Evolutionary conservation across 805 yeast genomes (phyloP), one percentile per base, ranked within the genome.

Genomic region (Soucietia sequanensis): DNA sequence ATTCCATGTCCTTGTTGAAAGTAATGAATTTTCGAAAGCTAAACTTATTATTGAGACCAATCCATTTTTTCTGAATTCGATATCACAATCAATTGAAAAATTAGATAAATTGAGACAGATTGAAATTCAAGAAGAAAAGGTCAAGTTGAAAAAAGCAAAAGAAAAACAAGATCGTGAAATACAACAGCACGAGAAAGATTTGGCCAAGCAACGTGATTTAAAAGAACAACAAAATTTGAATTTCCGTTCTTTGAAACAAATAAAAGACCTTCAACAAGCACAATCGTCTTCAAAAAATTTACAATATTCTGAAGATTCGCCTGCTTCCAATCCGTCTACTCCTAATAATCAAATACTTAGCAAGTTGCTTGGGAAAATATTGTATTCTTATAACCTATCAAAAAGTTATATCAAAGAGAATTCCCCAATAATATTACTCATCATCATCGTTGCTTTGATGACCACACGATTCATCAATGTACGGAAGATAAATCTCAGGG

Each of bases 1-100:
- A 12, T 62, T 56, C 41, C 62, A 65, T 38, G 54, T 67, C 2
- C 52, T 64, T 29, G 65, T 70, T 1, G 53, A 52, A 9, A 39
- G 50, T 12, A 57, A 58, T 23, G 43, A 52, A 21, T 56, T 52
- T 27, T 47, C 45, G 5, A 53, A 56, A 19, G 65, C 73, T 2
- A 43, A 33, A 24, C 36, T 19, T 20, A 43, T 65, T 7, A 49
- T 61, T n/a, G 43, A 45, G n/a, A 45, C 47, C n/a, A 55, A 54
- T 33, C 41, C 42, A 4, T 8, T 44, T 3, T 48, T 46, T 18
- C 39, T 25, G 9, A 42, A 40, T 11, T 44, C 30, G 8, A 12
- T 27, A 10, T 16, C 19, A 4, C 19, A 27, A 11, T 10, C 11
- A 5, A 7, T 19, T 4, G 17, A 29, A 13, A n/a, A 21, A 12